Percentiles rank a stretch among this genome's conserved stretches.
Evolutionary conservation across 176 grass and related monocot genomes (phyloP).

Genomic region (Elymus sibiricus): DNA sequence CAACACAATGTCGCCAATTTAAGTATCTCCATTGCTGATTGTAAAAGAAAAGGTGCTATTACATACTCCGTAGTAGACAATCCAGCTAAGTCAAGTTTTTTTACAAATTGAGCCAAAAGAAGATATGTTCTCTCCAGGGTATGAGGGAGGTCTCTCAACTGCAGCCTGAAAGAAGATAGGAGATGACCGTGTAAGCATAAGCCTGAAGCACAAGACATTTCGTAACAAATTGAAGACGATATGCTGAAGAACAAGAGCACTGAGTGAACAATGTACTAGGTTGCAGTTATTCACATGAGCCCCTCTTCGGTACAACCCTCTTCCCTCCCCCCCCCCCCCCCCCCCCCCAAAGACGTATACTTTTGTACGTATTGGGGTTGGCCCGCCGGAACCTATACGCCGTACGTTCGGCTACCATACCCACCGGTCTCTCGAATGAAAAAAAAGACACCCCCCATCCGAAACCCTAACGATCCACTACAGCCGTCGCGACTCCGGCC

Average conservation of each 20-base stretch:
- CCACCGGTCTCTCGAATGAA: no score
- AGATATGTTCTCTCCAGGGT: background rate
- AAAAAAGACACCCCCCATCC: no score
- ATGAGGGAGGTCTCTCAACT: background rate
- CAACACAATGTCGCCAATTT: background rate
- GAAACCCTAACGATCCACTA: no score
- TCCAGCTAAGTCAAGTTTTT: background rate
- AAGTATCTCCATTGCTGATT: background rate
- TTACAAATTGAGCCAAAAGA: background rate
- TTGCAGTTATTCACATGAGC: background rate
- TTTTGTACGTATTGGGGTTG: no score
- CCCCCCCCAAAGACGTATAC: no score
- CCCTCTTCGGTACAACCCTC: no score
- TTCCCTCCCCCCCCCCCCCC: no score
- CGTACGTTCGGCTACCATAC: no score
- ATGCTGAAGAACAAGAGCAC: no score
- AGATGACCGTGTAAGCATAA: background rate
- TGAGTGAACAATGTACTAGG: no score
- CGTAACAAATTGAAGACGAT: background rate
- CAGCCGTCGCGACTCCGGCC: no score
- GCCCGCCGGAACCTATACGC: no score
- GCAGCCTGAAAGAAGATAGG: background rate
- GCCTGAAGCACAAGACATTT: background rate
- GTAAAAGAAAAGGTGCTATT: background rate
- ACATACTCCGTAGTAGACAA: conserved; percentile 1